phyloP scores from a whole-genome alignment of 768 basidiomycete species.

The Boletus pseudo-olivaceus region DNA sequence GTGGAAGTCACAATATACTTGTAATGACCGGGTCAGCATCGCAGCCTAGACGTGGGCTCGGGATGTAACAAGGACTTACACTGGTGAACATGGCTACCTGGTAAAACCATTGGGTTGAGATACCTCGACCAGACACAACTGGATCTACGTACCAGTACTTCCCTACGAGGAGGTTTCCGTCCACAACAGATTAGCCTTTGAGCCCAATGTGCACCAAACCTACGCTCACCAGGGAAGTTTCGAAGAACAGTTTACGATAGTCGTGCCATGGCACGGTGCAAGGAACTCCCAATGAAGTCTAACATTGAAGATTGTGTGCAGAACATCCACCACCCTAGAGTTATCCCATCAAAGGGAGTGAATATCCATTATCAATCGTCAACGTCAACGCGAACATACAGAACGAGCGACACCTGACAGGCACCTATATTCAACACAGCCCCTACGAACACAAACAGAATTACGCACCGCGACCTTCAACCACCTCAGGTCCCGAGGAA shows the following conservation, averaged over 20 bases:
- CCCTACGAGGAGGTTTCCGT: not conserved
- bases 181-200: not conserved
- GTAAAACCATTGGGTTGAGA: not conserved
- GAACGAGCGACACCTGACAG: not conserved
- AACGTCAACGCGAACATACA: not conserved
- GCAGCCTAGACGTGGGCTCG: no score
- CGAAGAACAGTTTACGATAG: not conserved
- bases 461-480: constrained; percentile 6
- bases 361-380: not conserved
- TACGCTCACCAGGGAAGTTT: constrained; percentile 1
- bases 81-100: not conserved
- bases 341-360: not conserved
- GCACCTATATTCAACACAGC: not conserved
- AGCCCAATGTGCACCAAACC: not conserved
- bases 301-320: not conserved
- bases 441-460: not conserved
- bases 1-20: constrained; percentile 2
- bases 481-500: constrained; percentile 3
- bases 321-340: not conserved
- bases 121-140: not conserved
- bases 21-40: not conserved
- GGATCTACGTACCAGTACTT: not conserved
- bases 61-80: no score
- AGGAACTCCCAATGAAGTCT: not conserved
- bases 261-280: not conserved